These are phyloP conservation scores for Drechslerella coelobrocha DNA, from an alignment of 2,329 filamentous ascomycete species.

Conservation along the genomic window DNA sequence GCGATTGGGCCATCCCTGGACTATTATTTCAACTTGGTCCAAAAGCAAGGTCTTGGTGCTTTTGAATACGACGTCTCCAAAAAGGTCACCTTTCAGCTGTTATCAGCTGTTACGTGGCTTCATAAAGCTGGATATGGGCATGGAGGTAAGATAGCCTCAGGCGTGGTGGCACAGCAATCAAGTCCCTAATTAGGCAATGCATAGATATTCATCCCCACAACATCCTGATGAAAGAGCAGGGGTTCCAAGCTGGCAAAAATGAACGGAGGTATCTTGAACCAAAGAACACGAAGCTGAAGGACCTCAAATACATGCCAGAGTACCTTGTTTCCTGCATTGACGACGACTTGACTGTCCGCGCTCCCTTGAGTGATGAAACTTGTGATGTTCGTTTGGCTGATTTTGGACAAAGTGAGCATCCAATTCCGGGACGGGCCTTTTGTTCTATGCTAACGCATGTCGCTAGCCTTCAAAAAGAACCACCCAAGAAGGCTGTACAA, in stretches of 20 bases:
- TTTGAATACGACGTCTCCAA: slow-evolving; percentile 38
- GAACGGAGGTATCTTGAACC: slow-evolving; percentile 25
- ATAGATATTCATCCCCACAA: slow-evolving; percentile 49
- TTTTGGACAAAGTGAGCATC: slow-evolving; percentile 34
- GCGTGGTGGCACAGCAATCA: background rate
- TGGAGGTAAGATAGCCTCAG: slow-evolving; percentile 19
- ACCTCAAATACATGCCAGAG: slow-evolving; percentile 37
- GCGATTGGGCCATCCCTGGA: slow-evolving; percentile 43
- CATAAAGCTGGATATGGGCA: slow-evolving; percentile 46
- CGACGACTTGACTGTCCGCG: slow-evolving; percentile 33
- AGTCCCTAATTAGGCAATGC: background rate
- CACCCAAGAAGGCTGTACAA: slow-evolving; percentile 39
- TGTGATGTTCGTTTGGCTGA: slow-evolving; percentile 44
- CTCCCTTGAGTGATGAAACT: slow-evolving; percentile 37
- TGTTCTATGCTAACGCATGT: slow-evolving; percentile 5
- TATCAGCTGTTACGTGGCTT: slow-evolving; percentile 31
- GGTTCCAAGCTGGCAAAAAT: slow-evolving; percentile 41
- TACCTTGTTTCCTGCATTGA: slow-evolving; percentile 46
- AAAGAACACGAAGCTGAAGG: slow-evolving; percentile 33
- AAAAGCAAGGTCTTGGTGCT: slow-evolving; percentile 37
- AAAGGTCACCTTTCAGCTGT: slow-evolving; percentile 41
- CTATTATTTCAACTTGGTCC: slow-evolving; percentile 37
- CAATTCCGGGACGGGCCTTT: background rate
- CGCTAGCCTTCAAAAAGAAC: slow-evolving; percentile 45
- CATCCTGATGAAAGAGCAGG: slow-evolving; percentile 48